These are phyloP conservation scores for Lepidium aucheri DNA, from an alignment of 345 rosid genomes.

Conservation along the genomic window DNA sequence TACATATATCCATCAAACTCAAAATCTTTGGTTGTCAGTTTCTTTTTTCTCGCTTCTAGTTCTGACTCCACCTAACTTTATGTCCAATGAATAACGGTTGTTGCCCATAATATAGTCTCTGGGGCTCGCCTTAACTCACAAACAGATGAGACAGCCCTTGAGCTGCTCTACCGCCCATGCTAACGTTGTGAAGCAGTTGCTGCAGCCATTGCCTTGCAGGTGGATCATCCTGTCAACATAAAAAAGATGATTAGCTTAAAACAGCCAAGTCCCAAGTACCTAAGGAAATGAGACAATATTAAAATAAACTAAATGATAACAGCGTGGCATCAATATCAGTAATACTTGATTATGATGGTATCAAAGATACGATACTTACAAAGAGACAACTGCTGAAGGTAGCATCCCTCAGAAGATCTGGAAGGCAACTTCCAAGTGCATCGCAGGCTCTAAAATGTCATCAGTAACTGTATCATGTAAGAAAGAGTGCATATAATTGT, in stretches of 20 bases:
- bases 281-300: not conserved
- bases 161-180: slow-evolving; percentile 35
- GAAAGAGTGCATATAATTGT: not conserved
- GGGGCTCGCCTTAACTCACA: slow-evolving; percentile 47
- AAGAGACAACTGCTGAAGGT: slow-evolving; percentile 62
- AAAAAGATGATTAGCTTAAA: not conserved
- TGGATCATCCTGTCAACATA: slow-evolving; percentile 63
- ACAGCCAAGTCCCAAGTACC: not conserved
- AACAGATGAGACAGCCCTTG: slow-evolving; percentile 56
- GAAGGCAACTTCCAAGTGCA: slow-evolving; percentile 67
- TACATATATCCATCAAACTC: slow-evolving; percentile 12
- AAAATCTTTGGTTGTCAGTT: slow-evolving; percentile 3
- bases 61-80: slow-evolving; percentile 1
- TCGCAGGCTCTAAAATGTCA: slow-evolving; percentile 63
- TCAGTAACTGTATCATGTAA: not conserved
- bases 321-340: not conserved
- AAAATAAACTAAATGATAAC: not conserved
- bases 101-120: not conserved
- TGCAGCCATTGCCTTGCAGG: slow-evolving; percentile 75
- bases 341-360: too few relatives aligned
- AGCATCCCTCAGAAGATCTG: slow-evolving; percentile 66
- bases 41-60: not conserved
- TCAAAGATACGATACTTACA: slow-evolving; percentile 56
- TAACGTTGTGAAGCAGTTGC: slow-evolving; percentile 63
- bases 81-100: slow-evolving; percentile 8